Base-by-base conservation (phyloP, 352 stramenopile genomes). In the Globisporangium sylvaticum region DNA sequence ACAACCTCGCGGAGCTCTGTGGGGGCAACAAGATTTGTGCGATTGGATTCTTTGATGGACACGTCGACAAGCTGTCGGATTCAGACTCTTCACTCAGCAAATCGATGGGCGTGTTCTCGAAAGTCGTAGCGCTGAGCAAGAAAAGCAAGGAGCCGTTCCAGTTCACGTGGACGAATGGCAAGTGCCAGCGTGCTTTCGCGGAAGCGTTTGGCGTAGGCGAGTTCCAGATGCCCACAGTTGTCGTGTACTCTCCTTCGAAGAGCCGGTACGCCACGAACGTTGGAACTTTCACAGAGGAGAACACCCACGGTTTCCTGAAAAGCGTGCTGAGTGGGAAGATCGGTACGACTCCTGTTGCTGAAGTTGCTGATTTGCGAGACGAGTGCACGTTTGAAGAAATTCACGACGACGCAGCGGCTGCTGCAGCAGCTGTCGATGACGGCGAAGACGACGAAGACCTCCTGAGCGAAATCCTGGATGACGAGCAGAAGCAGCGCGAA, bases 81-180 rank as follows among this genome's bases (percentile, higher is more conserved):
- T 46, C 68, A 0, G 69, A 86, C 12, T 92, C 80, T 0, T 56
- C 74, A 1, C 66, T 90, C 24, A 67, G 66, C 22, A 89, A 81
- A 46, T 78, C 67, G 20, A 71, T 80, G 58, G 63, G 54, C 5
- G 80, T 80, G 8, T 73, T 91, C 7, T 66, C 62, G 8, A 68
- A 76, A 8, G 80, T 89, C 9, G 85, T 82, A 15, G 60, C 65
- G 4, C 73, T 77, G 55, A 89, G 81, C 50, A 81, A 78, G 62
- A 67, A 88, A 37, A 71, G 77, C 14, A 70, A 72, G 9, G 77
- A 91, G 62, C 84, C 86, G 20, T 90, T 89, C 55, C 68, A 77
- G 29, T 94, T 90, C 59, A 85, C 92, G 79, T 90, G 81, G 80
- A 75, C 85, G 14, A 91, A 90, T 32, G 86, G 84, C 25, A 88